phyloP scores from a whole-genome alignment of 805 yeast genomes.

The Metschnikowia cubensis region DNA sequence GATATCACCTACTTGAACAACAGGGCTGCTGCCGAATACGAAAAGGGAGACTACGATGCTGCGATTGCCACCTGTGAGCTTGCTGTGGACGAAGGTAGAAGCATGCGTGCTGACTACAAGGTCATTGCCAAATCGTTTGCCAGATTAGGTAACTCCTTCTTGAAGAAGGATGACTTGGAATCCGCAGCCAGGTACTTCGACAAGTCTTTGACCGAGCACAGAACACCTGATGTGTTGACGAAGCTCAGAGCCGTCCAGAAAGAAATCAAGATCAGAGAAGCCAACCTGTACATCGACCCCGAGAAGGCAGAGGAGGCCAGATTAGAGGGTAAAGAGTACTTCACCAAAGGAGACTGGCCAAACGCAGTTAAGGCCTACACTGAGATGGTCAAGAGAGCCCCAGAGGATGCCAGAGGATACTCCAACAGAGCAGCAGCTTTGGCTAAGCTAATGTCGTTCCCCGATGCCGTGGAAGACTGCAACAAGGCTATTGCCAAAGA shows the following conservation, averaged over 20 bases:
- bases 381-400: constrained; percentile 96
- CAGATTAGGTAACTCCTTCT: constrained; percentile 79
- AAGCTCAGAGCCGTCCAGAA: constrained; percentile 87
- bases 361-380: constrained; percentile 90
- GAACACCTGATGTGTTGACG: constrained; percentile 88
- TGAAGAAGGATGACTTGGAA: constrained; percentile 67
- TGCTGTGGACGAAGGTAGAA: constrained; percentile 90
- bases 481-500: constrained; percentile 84
- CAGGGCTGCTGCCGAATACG: constrained; percentile 96
- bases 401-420: constrained; percentile 93
- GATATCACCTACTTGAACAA: constrained; percentile 94
- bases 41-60: constrained; percentile 85
- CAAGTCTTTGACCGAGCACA: constrained; percentile 92
- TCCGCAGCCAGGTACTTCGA: constrained; percentile 77
- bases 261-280: constrained; percentile 73
- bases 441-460: constrained; percentile 93
- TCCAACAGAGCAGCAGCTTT: constrained; percentile 97
- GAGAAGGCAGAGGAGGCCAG: constrained; percentile 95
- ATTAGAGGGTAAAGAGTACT: constrained; percentile 82
- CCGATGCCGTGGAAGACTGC: constrained; percentile 92
- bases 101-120: constrained; percentile 86
- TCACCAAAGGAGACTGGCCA: constrained; percentile 94
- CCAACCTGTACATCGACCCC: constrained; percentile 77
- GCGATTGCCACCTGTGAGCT: constrained; percentile 76
- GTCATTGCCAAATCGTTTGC: constrained; percentile 89